Percentiles rank a stretch among this genome's conserved stretches.
Evolutionary conservation across 305 asterid genomes (phyloP).

Genomic region (Rubia peregrina): DNA sequence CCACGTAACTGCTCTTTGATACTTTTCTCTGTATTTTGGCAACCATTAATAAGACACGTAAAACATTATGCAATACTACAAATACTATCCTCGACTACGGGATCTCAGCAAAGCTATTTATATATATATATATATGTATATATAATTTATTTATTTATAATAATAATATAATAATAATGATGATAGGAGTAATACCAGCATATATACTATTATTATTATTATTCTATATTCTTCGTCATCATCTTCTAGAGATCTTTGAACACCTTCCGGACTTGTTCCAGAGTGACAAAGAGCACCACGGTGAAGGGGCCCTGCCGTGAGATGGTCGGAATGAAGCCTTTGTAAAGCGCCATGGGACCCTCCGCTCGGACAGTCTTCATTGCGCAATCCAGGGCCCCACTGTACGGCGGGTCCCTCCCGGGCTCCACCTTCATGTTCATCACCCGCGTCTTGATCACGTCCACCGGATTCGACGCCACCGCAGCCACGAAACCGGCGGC

Average conservation of each 20-base stretch:
- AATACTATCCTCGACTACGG: slow-evolving; percentile 1
- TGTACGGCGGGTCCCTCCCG: slow-evolving; percentile 55
- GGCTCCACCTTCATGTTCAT: slow-evolving; percentile 93
- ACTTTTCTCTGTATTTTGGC: neutral
- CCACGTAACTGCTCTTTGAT: neutral
- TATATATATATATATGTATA: no score
- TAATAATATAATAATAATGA: neutral
- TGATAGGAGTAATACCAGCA: neutral
- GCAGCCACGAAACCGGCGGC: slow-evolving; percentile 95
- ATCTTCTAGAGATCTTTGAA: slow-evolving; percentile 56
- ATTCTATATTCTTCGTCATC: slow-evolving; percentile 25
- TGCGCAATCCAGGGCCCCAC: slow-evolving; percentile 85
- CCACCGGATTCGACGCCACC: slow-evolving; percentile 83
- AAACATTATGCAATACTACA: neutral
- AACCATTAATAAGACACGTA: neutral
- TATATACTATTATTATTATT: neutral
- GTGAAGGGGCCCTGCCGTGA: slow-evolving; percentile 97
- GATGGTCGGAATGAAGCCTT: slow-evolving; percentile 82
- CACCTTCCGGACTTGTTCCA: slow-evolving; percentile 85
- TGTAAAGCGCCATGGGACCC: slow-evolving; percentile 82
- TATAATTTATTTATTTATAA: neutral
- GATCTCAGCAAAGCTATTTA: neutral
- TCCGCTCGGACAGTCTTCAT: slow-evolving; percentile 79
- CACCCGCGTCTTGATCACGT: slow-evolving; percentile 86
- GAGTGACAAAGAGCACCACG: slow-evolving; percentile 79